Conservation (phyloP, 441 rosid genomes). For the Brassica hybrid region DNA sequence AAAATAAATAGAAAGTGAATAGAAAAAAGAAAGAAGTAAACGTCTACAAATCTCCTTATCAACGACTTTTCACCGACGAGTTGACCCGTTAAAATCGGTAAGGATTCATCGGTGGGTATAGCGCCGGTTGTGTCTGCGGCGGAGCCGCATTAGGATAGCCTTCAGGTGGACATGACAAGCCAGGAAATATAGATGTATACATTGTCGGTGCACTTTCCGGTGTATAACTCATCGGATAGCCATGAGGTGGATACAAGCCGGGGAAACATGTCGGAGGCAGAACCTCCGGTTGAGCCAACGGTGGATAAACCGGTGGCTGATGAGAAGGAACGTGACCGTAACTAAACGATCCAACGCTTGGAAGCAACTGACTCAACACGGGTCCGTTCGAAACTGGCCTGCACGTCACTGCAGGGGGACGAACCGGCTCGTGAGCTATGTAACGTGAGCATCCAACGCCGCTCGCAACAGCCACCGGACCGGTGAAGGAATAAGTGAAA, state of each 20-base stretch:
- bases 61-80: conserved; percentile 6
- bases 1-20: too few species aligned
- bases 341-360: conserved; percentile 41
- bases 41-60: background rate
- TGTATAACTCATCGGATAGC: conserved; percentile 24
- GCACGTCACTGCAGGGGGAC: conserved; percentile 4
- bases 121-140: conserved; percentile 22
- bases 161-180: conserved; percentile 37
- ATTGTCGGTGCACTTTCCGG: conserved; percentile 17
- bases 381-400: conserved; percentile 25
- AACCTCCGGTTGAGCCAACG: conserved; percentile 21
- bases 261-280: conserved; percentile 11
- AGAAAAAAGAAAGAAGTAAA: too few species aligned
- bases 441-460: conserved; percentile 11
- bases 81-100: conserved; percentile 30
- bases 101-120: conserved; percentile 37
- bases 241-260: conserved; percentile 29
- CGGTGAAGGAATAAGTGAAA: conserved; percentile 60
- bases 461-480: conserved; percentile 18
- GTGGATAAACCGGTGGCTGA: conserved; percentile 26
- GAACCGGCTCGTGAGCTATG: conserved; percentile 20
- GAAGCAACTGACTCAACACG: conserved; percentile 40
- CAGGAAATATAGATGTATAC: conserved; percentile 30
- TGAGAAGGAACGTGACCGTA: conserved; percentile 19
- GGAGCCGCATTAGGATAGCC: conserved; percentile 29